These are phyloP conservation scores for Paraconiothyrium brasiliense DNA, from an alignment of 2,329 filamentous ascomycete genomes.

Conservation along the genomic window DNA sequence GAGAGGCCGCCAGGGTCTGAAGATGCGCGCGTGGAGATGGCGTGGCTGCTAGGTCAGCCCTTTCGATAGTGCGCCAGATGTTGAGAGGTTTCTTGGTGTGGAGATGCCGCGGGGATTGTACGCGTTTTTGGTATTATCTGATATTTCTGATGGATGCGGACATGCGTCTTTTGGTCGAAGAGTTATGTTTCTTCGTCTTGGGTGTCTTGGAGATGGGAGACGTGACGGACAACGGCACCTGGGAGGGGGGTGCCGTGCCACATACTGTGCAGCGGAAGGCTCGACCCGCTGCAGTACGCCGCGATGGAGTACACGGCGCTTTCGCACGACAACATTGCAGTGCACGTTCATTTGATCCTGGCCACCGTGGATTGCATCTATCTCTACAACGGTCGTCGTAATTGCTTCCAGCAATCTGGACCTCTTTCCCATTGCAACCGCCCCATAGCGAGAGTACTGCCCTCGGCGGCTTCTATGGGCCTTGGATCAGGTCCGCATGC, in stretches of 20 bases:
- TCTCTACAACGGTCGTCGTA: not conserved
- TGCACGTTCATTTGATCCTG: not conserved
- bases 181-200: not conserved
- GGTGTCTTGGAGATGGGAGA: not conserved
- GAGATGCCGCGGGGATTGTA: not conserved
- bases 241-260: not conserved
- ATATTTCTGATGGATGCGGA: not conserved
- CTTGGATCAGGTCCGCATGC: not conserved
- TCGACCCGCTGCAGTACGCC: not conserved
- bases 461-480: not conserved
- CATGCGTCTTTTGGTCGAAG: not conserved
- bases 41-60: slow-evolving; percentile 1
- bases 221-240: not conserved
- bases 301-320: not conserved
- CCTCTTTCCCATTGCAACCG: not conserved
- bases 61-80: not conserved
- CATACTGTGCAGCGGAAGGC: not conserved
- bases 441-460: not conserved
- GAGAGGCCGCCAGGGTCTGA: slow-evolving; percentile 2
- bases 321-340: not conserved
- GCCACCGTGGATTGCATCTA: not conserved
- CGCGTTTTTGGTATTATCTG: not conserved
- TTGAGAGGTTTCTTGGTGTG: not conserved
- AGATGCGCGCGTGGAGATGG: not conserved
- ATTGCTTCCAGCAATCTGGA: not conserved